Evolutionary conservation across 2,329 filamentous ascomycete genomes (phyloP).

Genomic region (Aspergillus amoenus): DNA sequence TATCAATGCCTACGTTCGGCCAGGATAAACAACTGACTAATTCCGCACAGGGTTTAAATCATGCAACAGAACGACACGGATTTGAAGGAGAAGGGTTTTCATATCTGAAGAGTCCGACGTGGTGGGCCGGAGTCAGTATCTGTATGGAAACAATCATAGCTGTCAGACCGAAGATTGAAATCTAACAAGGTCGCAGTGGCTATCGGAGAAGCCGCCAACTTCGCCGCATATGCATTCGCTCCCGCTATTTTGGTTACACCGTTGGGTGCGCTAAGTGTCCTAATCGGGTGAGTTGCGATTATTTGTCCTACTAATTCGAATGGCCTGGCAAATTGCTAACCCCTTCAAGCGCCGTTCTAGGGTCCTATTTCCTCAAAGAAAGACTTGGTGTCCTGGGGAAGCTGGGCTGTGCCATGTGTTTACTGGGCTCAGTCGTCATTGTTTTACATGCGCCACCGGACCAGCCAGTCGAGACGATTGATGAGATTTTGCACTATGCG

Average conservation of each 20-base stretch:
- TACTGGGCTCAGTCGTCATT: slow-evolving; percentile 95
- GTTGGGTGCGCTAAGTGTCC: slow-evolving; percentile 85
- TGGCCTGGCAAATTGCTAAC: slow-evolving; percentile 18
- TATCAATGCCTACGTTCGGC: slow-evolving; percentile 9
- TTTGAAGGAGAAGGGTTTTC: slow-evolving; percentile 96
- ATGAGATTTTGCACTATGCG: slow-evolving; percentile 87
- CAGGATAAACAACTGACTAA: slow-evolving; percentile 20
- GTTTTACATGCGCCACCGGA: slow-evolving; percentile 96
- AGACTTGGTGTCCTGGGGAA: slow-evolving; percentile 87
- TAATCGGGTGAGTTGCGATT: slow-evolving; percentile 69
- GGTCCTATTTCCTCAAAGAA: slow-evolving; percentile 91
- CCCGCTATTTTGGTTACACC: slow-evolving; percentile 98
- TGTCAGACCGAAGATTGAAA: neutral
- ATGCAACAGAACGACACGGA: slow-evolving; percentile 86
- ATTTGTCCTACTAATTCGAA: neutral
- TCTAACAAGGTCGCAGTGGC: slow-evolving; percentile 63
- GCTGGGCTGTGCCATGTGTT: slow-evolving; percentile 91
- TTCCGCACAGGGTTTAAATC: slow-evolving; percentile 70
- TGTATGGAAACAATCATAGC: slow-evolving; percentile 56
- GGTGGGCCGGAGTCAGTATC: slow-evolving; percentile 93
- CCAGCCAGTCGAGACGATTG: slow-evolving; percentile 84
- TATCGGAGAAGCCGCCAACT: slow-evolving; percentile 92
- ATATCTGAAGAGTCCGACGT: slow-evolving; percentile 90
- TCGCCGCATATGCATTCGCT: slow-evolving; percentile 96
- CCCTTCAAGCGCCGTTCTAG: slow-evolving; percentile 70